Conservation (phyloP, 306 rosid species). For the Cicer pinnatifidum region DNA sequence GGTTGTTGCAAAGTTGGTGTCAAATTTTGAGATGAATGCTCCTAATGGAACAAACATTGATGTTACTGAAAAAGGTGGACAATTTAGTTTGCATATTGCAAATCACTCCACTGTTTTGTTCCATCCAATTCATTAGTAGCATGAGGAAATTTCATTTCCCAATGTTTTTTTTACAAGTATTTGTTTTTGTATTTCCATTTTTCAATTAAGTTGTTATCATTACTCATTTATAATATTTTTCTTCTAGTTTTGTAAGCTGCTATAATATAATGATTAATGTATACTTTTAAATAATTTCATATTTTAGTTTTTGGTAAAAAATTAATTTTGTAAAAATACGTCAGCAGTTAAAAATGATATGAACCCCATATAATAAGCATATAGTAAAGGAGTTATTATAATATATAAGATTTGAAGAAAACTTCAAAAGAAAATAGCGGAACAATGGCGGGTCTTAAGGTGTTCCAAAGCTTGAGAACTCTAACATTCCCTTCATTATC, state of each 20-base stretch:
- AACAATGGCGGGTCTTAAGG: slow-evolving; percentile 41
- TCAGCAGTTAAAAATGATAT: no score
- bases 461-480: slow-evolving; percentile 25
- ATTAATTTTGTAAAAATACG: no score
- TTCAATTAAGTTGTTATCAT: background rate
- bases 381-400: no score
- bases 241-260: background rate
- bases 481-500: slow-evolving; percentile 40
- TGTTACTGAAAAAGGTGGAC: slow-evolving; percentile 81
- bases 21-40: slow-evolving; percentile 63
- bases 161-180: background rate
- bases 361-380: no score
- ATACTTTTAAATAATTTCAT: no score
- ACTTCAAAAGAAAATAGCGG: slow-evolving; percentile 35
- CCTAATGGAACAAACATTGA: slow-evolving; percentile 57
- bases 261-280: no score
- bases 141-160: background rate
- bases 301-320: background rate
- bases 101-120: slow-evolving; percentile 66
- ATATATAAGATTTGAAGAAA: slow-evolving; percentile 18
- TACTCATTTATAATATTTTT: background rate
- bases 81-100: slow-evolving; percentile 76
- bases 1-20: slow-evolving; percentile 64
- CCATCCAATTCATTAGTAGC: slow-evolving; percentile 38
- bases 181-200: background rate